A percentile compares a stretch with the other conserved stretches of the same genome.
phyloP scores from a whole-genome alignment of 2,329 filamentous ascomycete species.

The Tolypocladium guangdongense region DNA sequence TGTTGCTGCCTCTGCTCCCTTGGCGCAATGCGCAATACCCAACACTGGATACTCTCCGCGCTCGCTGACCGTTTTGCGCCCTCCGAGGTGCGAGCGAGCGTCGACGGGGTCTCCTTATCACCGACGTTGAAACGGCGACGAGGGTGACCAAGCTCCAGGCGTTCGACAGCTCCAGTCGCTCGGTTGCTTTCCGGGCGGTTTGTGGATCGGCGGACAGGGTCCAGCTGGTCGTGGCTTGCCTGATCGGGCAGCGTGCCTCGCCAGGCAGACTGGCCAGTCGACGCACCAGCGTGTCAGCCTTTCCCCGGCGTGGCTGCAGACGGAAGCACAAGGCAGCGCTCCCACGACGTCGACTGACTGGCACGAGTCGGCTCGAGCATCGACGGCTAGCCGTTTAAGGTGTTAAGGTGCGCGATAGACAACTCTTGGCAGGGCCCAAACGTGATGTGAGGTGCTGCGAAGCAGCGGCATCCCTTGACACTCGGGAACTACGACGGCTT shows the following conservation, averaged over 20 bases:
- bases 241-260: conserved; percentile 3
- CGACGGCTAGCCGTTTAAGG: not conserved
- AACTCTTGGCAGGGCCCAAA: not conserved
- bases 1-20: too few relatives aligned
- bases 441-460: not conserved
- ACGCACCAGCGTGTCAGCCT: not conserved
- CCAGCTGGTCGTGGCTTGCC: not conserved
- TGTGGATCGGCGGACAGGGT: not conserved
- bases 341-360: not conserved
- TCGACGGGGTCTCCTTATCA: not conserved
- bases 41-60: not conserved
- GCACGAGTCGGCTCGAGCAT: not conserved
- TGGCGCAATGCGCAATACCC: too few relatives aligned
- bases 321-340: too few relatives aligned
- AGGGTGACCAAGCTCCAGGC: too few relatives aligned
- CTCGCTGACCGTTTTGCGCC: not conserved
- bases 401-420: not conserved
- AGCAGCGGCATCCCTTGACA: too few relatives aligned
- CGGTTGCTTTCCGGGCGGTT: conserved; percentile 1
- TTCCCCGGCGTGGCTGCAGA: too few relatives aligned
- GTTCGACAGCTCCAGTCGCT: not conserved
- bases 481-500: too few relatives aligned
- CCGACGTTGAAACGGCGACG: too few relatives aligned
- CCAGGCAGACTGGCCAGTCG: conserved; percentile 2
- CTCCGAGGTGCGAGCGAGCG: not conserved